Percentiles rank a stretch among this genome's conserved stretches.
These are phyloP conservation scores for Lagenidium sp. DNA, from an alignment of 352 stramenopile genomes.

Conservation along the genomic window DNA sequence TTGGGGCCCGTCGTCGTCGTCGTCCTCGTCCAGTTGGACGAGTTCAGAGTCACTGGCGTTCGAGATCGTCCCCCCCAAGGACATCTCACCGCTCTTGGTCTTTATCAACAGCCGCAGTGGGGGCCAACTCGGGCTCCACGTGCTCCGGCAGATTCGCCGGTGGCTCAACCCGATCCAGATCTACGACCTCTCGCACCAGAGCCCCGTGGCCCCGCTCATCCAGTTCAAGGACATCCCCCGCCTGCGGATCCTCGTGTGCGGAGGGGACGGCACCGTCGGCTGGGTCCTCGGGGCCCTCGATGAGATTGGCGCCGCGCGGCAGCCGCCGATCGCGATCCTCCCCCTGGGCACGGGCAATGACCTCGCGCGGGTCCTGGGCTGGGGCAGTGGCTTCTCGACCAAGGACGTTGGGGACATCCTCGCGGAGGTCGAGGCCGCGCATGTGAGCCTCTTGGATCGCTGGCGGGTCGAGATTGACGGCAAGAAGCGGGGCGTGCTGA, in stretches of 20 bases:
- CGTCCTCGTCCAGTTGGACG: too few species aligned
- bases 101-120: conserved; percentile 96
- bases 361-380: conserved; percentile 87
- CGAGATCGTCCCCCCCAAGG: conserved; percentile 36
- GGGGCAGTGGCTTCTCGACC: conserved; percentile 88
- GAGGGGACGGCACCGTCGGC: conserved; percentile 91
- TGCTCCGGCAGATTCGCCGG: conserved; percentile 88
- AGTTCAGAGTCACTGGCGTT: conserved; percentile 28
- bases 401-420: conserved; percentile 60
- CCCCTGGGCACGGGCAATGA: conserved; percentile 96
- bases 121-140: conserved; percentile 88
- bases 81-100: conserved; percentile 63
- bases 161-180: conserved; percentile 96
- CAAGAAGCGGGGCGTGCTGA: conserved; percentile 53
- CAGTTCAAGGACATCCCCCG: conserved; percentile 85
- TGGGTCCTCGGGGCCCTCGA: conserved; percentile 85
- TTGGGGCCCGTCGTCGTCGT: too few species aligned
- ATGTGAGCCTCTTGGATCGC: conserved; percentile 68
- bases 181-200: conserved; percentile 90
- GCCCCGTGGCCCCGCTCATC: conserved; percentile 85
- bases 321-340: conserved; percentile 92
- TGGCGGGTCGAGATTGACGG: conserved; percentile 70
- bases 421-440: conserved; percentile 52
- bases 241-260: conserved; percentile 91
- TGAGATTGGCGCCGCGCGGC: conserved; percentile 40